Conservation (phyloP, 73 alveolate genomes). For the Paramecium pentaurelia region DNA sequence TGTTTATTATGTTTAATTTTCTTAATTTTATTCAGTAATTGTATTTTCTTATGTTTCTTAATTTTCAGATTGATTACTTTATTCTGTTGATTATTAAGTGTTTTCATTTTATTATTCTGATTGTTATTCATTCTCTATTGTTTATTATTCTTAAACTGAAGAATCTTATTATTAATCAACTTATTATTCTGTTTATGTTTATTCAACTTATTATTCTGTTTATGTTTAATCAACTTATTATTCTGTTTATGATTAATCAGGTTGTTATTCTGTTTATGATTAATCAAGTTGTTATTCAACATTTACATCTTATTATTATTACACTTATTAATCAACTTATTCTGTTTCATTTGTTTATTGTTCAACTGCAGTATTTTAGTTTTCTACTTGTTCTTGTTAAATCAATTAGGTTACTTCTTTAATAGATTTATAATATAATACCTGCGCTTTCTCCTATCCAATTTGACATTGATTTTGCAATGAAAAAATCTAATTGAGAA, state of each 20-base stretch:
- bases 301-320: neutral
- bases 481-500: neutral
- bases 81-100: neutral
- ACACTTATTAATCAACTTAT: neutral
- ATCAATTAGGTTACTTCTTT: neutral
- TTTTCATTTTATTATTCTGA: neutral
- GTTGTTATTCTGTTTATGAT: neutral
- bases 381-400: neutral
- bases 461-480: neutral
- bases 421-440: neutral
- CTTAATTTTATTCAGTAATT: neutral
- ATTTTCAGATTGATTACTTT: neutral
- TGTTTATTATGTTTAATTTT: neutral
- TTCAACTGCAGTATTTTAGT: neutral
- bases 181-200: neutral
- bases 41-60: neutral
- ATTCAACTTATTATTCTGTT: neutral
- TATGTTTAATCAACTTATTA: neutral
- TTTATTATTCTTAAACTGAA: neutral
- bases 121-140: neutral
- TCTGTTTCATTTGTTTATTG: neutral
- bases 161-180: neutral
- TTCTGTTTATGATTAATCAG: neutral
- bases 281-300: neutral
- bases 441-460: neutral